Evolutionary conservation across 2,329 filamentous ascomycete species (phyloP).

Genomic region (Diplodia scrobiculata): DNA sequence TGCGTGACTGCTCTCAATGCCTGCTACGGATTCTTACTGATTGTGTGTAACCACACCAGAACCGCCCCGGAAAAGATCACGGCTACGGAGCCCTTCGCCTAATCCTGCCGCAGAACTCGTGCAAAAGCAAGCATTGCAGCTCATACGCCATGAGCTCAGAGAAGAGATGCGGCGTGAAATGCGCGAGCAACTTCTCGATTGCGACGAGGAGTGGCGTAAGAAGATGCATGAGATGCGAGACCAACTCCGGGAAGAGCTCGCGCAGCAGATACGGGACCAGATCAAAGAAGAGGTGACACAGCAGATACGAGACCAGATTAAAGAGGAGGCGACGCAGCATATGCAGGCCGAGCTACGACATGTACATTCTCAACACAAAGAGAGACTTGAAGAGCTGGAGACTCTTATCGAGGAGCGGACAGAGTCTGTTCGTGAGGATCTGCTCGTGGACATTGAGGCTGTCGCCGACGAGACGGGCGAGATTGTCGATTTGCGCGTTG

Average conservation of each 20-base stretch:
- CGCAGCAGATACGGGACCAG: neutral
- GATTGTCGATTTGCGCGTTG: constrained; percentile 1
- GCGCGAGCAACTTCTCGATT: too few species aligned
- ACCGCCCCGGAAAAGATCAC: neutral
- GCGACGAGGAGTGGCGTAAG: too few species aligned
- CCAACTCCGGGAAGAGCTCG: neutral
- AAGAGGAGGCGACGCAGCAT: neutral
- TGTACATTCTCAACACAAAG: neutral
- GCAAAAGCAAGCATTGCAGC: neutral
- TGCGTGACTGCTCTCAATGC: neutral
- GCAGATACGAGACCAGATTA: neutral
- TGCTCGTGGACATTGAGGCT: neutral
- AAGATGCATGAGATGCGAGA: neutral
- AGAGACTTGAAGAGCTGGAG: constrained; percentile 2
- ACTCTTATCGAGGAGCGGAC: neutral
- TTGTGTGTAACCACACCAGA: neutral
- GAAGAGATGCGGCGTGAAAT: too few species aligned
- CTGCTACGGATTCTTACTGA: neutral
- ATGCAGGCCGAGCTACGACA: neutral
- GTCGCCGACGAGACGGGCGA: neutral
- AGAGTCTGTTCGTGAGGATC: neutral
- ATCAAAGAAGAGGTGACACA: neutral
- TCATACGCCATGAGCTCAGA: too few species aligned
- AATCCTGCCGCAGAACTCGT: neutral
- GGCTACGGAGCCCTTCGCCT: neutral